A percentile compares a stretch with the other conserved stretches of the same genome.
Evolutionary conservation across 2,329 filamentous ascomycete genomes (phyloP).

Genomic region (Beauveria brongniartii): DNA sequence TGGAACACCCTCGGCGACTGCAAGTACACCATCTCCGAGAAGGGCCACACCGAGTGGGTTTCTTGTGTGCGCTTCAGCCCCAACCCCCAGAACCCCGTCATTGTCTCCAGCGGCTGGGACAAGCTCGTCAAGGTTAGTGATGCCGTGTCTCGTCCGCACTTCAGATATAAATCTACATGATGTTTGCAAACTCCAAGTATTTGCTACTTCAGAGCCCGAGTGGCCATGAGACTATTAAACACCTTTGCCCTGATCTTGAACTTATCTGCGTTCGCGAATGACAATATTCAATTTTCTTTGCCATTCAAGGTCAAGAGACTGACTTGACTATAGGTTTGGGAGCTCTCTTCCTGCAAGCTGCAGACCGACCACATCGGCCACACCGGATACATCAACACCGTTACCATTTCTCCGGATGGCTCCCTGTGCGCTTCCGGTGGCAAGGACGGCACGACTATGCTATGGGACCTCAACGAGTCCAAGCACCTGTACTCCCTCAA

Average conservation of each 20-base stretch:
- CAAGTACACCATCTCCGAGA: conserved; percentile 99
- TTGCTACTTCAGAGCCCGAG: conserved; percentile 99
- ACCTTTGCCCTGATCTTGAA: conserved; percentile 74
- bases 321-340: conserved; percentile 69
- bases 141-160: background rate
- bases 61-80: conserved; percentile 99
- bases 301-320: background rate
- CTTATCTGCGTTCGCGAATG: conserved; percentile 13
- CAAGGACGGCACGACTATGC: conserved; percentile 99
- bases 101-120: conserved; percentile 97
- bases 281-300: background rate
- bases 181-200: conserved; percentile 87
- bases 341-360: conserved; percentile 97
- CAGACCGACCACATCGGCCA: conserved; percentile 99
- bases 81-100: conserved; percentile 99
- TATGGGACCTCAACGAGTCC: conserved; percentile 99
- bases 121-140: conserved; percentile 97
- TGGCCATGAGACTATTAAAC: conserved; percentile 93
- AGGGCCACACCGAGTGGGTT: conserved; percentile 99
- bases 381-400: conserved; percentile 99
- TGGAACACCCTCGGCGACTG: conserved; percentile 99
- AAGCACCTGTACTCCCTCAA: conserved; percentile 99
- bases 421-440: conserved; percentile 98
- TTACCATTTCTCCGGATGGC: conserved; percentile 99
- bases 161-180: conserved; percentile 54